Percentiles rank a stretch among this genome's conserved stretches.
These are phyloP conservation scores for Rhytidhysteron rufulum DNA, from an alignment of 2,329 filamentous ascomycete species.

Conservation along the genomic window DNA sequence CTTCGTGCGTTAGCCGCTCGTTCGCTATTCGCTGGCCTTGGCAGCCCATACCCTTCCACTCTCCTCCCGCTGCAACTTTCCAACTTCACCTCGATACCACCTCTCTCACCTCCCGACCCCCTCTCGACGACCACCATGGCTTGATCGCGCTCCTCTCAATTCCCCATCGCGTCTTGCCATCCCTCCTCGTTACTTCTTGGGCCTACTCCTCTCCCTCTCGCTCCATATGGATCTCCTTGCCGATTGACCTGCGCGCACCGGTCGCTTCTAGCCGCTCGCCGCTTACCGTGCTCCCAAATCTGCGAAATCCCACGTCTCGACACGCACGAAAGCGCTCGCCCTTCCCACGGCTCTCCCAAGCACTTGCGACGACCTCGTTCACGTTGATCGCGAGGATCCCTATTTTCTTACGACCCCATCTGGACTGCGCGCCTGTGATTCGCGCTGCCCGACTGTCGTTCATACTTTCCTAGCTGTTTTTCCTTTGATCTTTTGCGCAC, in stretches of 20 bases:
- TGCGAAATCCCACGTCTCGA: slow-evolving; percentile 1
- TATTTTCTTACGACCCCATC: neutral
- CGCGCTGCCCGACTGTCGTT: neutral
- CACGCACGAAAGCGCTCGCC: neutral
- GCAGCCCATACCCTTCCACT: neutral
- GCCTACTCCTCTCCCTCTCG: neutral
- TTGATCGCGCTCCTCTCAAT: neutral
- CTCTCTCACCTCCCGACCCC: neutral
- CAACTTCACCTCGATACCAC: neutral
- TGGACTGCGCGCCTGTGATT: neutral
- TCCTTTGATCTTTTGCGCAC: neutral
- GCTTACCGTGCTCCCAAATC: slow-evolving; percentile 1
- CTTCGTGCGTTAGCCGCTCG: neutral
- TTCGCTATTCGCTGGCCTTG: neutral
- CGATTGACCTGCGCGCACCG: neutral
- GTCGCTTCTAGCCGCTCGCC: slow-evolving; percentile 2
- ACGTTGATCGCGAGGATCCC: no score
- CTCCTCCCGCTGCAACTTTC: neutral
- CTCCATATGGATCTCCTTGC: neutral
- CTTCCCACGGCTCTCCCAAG: neutral
- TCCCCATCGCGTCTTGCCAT: neutral
- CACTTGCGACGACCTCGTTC: neutral
- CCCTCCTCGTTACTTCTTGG: neutral
- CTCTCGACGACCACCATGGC: neutral
- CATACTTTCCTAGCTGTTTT: neutral